phyloP scores from a whole-genome alignment of 108 stramenopile species.

The Poteriospumella lacustris region DNA sequence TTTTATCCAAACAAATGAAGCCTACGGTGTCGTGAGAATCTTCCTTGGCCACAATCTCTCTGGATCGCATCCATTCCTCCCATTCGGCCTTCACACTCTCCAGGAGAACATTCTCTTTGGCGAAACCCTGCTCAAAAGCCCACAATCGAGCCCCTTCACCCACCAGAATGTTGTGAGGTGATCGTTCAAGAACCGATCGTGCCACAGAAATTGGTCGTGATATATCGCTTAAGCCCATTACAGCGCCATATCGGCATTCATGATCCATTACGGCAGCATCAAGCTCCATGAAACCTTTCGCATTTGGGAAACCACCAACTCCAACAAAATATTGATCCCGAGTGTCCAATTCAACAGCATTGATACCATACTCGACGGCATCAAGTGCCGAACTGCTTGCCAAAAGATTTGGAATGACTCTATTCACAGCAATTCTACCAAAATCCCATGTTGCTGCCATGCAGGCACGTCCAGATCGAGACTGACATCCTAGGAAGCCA shows the following conservation, averaged over 20 bases:
- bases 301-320: conserved; percentile 43
- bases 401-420: neutral
- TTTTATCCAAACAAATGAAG: conserved; percentile 38
- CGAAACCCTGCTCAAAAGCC: conserved; percentile 33
- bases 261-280: conserved; percentile 50
- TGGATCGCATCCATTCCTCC: conserved; percentile 28
- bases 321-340: conserved; percentile 44
- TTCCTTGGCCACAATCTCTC: neutral
- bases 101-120: conserved; percentile 27
- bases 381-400: conserved; percentile 28
- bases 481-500: too few species aligned
- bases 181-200: conserved; percentile 37
- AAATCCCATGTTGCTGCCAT: conserved; percentile 46
- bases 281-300: conserved; percentile 41
- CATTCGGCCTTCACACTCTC: conserved; percentile 16
- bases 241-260: conserved; percentile 35
- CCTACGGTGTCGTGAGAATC: conserved; percentile 47
- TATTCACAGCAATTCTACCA: conserved; percentile 31
- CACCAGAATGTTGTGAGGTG: conserved; percentile 35
- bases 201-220: conserved; percentile 37
- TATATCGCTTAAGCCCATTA: conserved; percentile 35
- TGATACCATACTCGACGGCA: conserved; percentile 44
- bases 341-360: conserved; percentile 36
- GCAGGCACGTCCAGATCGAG: too few species aligned
- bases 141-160: conserved; percentile 41